phyloP scores from a whole-genome alignment of 208 protist species.

The Trypanosoma cruzi region DNA sequence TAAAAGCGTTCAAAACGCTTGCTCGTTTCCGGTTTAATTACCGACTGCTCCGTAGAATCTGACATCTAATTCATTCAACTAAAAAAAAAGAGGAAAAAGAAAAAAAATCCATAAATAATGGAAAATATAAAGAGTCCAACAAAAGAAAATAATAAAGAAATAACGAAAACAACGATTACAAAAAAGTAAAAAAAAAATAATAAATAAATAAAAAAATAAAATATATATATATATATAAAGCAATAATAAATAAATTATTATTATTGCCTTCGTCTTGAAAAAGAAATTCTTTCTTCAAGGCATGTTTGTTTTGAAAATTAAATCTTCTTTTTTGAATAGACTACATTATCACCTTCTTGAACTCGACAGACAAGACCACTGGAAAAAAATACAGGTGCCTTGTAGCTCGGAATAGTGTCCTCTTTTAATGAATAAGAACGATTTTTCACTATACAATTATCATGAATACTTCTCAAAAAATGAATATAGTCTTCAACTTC shows the following conservation, averaged over 20 bases:
- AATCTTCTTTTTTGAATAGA: slow-evolving; percentile 21
- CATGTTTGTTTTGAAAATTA: too few relatives aligned
- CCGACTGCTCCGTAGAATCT: background rate
- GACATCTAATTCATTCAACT: background rate
- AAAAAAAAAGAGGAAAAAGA: slow-evolving; percentile 8
- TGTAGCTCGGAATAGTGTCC: slow-evolving; percentile 6
- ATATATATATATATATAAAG: too few relatives aligned
- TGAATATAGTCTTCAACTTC: slow-evolving; percentile 39
- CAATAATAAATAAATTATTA: too few relatives aligned
- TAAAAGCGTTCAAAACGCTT: background rate
- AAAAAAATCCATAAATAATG: too few relatives aligned
- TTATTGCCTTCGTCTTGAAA: background rate
- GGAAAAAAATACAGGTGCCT: slow-evolving; percentile 31
- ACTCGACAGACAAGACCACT: slow-evolving; percentile 37
- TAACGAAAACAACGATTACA: too few relatives aligned
- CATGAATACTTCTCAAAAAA: slow-evolving; percentile 38
- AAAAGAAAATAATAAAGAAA: too few relatives aligned
- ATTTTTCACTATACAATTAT: slow-evolving; percentile 17
- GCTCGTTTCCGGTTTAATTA: background rate
- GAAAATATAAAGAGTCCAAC: too few relatives aligned
- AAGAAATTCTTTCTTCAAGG: background rate
- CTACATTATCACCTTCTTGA: slow-evolving; percentile 16
- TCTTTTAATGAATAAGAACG: background rate
- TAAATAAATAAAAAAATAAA: too few relatives aligned
- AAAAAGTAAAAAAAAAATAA: too few relatives aligned